Evolutionary conservation across 768 basidiomycete species (phyloP).

Genomic region (Candolleomyces eurysporus): DNA sequence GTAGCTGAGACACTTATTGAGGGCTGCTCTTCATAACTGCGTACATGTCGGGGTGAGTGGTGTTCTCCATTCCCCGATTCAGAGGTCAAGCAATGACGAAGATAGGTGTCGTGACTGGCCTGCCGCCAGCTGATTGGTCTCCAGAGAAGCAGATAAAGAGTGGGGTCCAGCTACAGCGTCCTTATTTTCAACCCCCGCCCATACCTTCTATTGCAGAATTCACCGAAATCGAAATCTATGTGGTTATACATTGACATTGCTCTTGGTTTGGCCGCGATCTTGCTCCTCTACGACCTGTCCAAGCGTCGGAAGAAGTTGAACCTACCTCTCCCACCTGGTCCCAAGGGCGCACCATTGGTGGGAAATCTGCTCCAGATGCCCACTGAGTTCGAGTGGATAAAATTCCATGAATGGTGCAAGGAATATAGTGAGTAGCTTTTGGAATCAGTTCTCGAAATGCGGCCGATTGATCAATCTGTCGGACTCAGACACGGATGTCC

Average conservation of each 20-base stretch:
- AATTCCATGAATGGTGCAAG: constrained; percentile 39
- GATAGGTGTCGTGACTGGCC: too few species aligned
- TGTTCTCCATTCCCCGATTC: too few species aligned
- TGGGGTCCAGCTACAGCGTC: too few species aligned
- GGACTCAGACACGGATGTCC: constrained; percentile 21
- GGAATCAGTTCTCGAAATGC: background rate
- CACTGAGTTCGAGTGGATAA: constrained; percentile 30
- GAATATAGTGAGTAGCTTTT: constrained; percentile 26
- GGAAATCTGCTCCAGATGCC: constrained; percentile 42
- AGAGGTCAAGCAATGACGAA: too few species aligned
- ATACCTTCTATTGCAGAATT: too few species aligned
- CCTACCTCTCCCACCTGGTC: constrained; percentile 39
- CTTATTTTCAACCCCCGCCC: too few species aligned
- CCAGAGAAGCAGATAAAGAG: too few species aligned
- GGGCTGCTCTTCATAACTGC: too few species aligned
- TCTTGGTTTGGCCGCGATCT: background rate
- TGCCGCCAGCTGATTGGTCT: too few species aligned
- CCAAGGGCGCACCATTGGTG: constrained; percentile 36
- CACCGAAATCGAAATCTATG: background rate
- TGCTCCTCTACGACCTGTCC: background rate
- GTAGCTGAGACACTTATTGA: too few species aligned
- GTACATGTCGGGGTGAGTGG: too few species aligned
- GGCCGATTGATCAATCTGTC: background rate
- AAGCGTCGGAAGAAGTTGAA: background rate
- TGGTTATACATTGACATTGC: background rate